These are phyloP conservation scores for Ceratocystis cacaofunesta DNA, from an alignment of 2,329 filamentous ascomycete genomes.

Conservation along the genomic window DNA sequence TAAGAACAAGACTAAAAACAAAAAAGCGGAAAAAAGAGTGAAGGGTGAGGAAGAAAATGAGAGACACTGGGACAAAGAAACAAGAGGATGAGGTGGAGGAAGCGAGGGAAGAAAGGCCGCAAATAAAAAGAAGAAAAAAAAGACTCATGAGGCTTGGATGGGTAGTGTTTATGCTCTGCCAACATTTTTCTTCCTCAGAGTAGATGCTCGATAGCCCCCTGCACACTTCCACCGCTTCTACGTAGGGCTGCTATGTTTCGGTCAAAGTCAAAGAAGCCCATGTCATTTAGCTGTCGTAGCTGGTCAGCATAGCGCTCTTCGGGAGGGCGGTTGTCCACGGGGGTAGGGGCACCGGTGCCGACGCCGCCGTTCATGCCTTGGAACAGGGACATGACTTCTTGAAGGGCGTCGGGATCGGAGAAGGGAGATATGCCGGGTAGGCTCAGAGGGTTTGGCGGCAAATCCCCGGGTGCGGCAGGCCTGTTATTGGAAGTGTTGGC, in stretches of 20 bases:
- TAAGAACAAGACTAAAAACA: background rate
- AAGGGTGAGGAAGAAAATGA: background rate
- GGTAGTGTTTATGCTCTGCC: background rate
- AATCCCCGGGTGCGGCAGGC: conserved; percentile 1
- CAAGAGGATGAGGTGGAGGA: background rate
- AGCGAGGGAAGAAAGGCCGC: background rate
- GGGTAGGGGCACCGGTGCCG: conserved; percentile 27
- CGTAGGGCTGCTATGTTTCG: conserved; percentile 77
- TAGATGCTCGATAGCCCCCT: conserved; percentile 73
- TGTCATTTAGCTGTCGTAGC: conserved; percentile 85
- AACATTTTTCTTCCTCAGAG: conserved; percentile 26
- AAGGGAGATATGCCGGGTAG: conserved; percentile 2
- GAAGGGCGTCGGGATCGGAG: conserved; percentile 11
- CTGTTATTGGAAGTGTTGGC: conserved; percentile 17
- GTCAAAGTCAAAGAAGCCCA: conserved; percentile 98
- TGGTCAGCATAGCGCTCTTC: conserved; percentile 89
- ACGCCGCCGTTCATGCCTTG: conserved; percentile 14
- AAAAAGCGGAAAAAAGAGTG: background rate
- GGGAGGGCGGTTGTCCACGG: conserved; percentile 70
- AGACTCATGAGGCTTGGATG: background rate
- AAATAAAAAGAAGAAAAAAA: background rate
- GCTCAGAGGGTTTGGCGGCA: conserved; percentile 11
- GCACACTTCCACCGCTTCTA: conserved; percentile 81
- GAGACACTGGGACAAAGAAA: background rate
- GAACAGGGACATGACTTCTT: conserved; percentile 11